Conservation (phyloP, 768 basidiomycete genomes). For the Phlebiopsis flavidoalba region DNA sequence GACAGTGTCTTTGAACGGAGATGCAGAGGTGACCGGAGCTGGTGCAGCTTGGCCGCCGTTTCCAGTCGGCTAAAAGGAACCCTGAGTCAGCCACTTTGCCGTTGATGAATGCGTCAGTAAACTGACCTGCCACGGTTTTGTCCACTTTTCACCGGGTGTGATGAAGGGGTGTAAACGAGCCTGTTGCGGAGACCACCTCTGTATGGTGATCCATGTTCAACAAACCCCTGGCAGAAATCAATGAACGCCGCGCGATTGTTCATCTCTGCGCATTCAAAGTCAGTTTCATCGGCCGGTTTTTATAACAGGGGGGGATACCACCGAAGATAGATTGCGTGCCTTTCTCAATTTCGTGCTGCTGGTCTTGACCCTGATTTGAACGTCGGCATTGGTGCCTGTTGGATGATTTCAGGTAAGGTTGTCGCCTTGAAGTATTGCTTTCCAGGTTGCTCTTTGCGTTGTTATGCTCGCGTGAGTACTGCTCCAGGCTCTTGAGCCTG, state of each 20-base stretch:
- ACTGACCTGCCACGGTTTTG: slow-evolving; percentile 73
- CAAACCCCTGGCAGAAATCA: slow-evolving; percentile 93
- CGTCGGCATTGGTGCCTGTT: slow-evolving; percentile 88
- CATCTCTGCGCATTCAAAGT: slow-evolving; percentile 54
- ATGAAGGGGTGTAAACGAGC: slow-evolving; percentile 96
- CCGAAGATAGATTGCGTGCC: slow-evolving; percentile 39
- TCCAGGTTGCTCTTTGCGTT: slow-evolving; percentile 95
- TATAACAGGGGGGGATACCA: too few species aligned
- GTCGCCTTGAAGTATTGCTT: slow-evolving; percentile 99
- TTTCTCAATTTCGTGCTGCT: slow-evolving; percentile 82
- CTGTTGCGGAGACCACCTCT: slow-evolving; percentile 96
- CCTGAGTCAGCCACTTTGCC: not conserved
- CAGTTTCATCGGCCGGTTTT: not conserved
- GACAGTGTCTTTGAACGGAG: slow-evolving; percentile 21
- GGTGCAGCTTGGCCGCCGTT: slow-evolving; percentile 6
- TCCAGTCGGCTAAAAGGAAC: slow-evolving; percentile 5
- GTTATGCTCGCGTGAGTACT: slow-evolving; percentile 93
- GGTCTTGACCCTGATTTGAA: slow-evolving; percentile 69
- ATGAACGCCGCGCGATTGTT: slow-evolving; percentile 93
- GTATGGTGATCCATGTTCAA: slow-evolving; percentile 91
- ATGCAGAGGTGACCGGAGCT: slow-evolving; percentile 8
- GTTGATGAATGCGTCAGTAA: not conserved
- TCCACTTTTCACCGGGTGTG: slow-evolving; percentile 92
- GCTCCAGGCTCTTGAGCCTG: slow-evolving; percentile 85
- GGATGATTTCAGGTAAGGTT: slow-evolving; percentile 91